Base-by-base conservation (phyloP, 345 rosid genomes). In the Schrenkiella parvula region DNA sequence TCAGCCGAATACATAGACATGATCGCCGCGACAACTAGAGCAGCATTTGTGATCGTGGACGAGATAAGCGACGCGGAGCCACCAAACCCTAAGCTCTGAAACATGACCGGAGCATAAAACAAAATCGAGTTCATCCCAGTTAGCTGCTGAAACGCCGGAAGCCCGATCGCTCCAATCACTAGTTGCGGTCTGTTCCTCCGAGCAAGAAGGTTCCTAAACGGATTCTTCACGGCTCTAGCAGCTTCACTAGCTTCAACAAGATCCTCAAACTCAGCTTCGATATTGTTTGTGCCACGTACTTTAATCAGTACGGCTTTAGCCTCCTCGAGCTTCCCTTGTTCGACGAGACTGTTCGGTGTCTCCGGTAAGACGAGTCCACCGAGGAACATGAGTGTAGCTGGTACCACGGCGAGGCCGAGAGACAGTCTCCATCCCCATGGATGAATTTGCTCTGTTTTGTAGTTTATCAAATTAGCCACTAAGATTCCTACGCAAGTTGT, bases 341-440 rank as follows among this genome's bases (percentile, higher is more conserved):
- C 96, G 2, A 89, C 88, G 3, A 92, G 88, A 74, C 92, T 88
- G 82, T 89, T 89, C 0, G 96, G 96, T 3, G 96, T 89, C 73
- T 89, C 96, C 0, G 96, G 96, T 25, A 89, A 86, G 23, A 78
- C 77, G 22, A 85, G 38, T 21, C 95, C 95, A 0, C 98, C 96
- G 0, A 89, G 4, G 52, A 87, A 87, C 98, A 92, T 92, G 3
- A 87, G 78, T 28, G n/a, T 8, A 0, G 95, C 95, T 0, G 95
- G 95, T 6, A 89, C 79, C 0, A 80, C 67, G 2, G 96, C 92
- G 32, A 90, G 80, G 21, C 95, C 95, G 0, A 87, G 87, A 18
- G 96, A 89, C 29, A 88, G 71, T 62, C 98, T 84, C 96, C 92
- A 86, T 46, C 95, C 97, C 93, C 96, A 89, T 10, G 93, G 93